phyloP scores from a whole-genome alignment of 345 rosid genomes.

The Erysimum cheiranthoides region DNA sequence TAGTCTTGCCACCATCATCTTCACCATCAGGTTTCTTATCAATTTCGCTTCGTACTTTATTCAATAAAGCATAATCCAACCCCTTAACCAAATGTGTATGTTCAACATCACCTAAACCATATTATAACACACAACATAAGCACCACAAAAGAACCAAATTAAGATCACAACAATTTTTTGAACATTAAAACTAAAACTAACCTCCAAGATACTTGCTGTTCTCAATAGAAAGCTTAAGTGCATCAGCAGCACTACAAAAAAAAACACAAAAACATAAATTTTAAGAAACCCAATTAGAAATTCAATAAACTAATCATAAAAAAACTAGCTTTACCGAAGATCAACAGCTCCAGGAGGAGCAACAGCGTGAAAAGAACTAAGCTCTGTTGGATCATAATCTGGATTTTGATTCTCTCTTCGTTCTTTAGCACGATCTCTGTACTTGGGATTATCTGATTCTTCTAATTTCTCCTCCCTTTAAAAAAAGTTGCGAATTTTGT shows the following conservation, averaged over 20 bases:
- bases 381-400: constrained; percentile 82
- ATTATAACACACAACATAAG: constrained; percentile 16
- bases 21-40: constrained; percentile 81
- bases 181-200: constrained; percentile 39
- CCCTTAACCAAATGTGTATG: constrained; percentile 99
- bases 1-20: constrained; percentile 69
- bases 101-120: constrained; percentile 81
- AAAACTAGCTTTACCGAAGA: constrained; percentile 49
- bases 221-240: constrained; percentile 85
- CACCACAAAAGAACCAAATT: neutral
- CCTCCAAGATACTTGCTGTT: constrained; percentile 99
- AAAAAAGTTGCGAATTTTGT: neutral
- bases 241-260: constrained; percentile 66
- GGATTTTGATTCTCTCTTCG: constrained; percentile 97
- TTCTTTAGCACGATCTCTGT: constrained; percentile 96
- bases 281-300: neutral
- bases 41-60: constrained; percentile 93
- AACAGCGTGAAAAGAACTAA: constrained; percentile 92
- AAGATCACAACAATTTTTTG: neutral
- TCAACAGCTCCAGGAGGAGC: constrained; percentile 95
- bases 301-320: neutral
- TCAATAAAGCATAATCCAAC: constrained; percentile 88
- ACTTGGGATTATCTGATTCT: constrained; percentile 76
- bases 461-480: constrained; percentile 88
- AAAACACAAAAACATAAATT: neutral